These are phyloP conservation scores for Lactarius hatsudake DNA, from an alignment of 768 basidiomycete genomes.

Conservation along the genomic window DNA sequence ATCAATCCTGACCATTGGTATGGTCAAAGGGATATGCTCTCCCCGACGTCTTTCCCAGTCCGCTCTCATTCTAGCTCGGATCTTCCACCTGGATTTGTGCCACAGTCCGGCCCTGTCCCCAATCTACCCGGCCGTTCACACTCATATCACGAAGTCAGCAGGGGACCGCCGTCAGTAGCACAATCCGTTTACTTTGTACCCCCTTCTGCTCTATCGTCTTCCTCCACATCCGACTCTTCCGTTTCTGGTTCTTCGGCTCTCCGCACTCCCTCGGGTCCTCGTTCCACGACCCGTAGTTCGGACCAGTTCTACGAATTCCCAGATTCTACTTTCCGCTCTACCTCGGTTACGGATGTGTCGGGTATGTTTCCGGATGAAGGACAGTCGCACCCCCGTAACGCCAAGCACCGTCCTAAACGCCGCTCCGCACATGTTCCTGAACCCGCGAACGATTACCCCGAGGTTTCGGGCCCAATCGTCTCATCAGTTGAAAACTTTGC, in stretches of 20 bases:
- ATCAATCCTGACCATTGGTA: constrained; percentile 32
- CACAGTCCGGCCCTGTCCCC: constrained; percentile 9
- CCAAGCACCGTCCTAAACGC: constrained; percentile 15
- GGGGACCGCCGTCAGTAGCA: background rate
- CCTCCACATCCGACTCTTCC: constrained; percentile 16
- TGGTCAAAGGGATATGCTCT: background rate
- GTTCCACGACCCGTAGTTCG: constrained; percentile 7
- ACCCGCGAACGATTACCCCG: background rate
- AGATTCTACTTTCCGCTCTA: constrained; percentile 9
- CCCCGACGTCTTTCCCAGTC: background rate
- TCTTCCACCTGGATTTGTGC: constrained; percentile 17
- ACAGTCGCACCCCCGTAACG: constrained; percentile 1
- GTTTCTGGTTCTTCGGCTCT: constrained; percentile 3
- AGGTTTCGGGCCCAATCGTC: background rate
- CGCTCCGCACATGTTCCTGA: constrained; percentile 9
- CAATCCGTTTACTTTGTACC: constrained; percentile 12
- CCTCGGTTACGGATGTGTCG: background rate
- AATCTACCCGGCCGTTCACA: constrained; percentile 6
- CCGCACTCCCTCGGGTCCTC: background rate
- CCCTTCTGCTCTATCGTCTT: constrained; percentile 12
- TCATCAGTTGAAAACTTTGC: background rate
- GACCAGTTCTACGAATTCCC: background rate
- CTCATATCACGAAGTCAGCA: constrained; percentile 14
- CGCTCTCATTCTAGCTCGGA: constrained; percentile 17
- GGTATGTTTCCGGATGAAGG: background rate